Evolutionary conservation across 2,329 filamentous ascomycete species (phyloP).

Genomic region (Sphaerulina musiva): DNA sequence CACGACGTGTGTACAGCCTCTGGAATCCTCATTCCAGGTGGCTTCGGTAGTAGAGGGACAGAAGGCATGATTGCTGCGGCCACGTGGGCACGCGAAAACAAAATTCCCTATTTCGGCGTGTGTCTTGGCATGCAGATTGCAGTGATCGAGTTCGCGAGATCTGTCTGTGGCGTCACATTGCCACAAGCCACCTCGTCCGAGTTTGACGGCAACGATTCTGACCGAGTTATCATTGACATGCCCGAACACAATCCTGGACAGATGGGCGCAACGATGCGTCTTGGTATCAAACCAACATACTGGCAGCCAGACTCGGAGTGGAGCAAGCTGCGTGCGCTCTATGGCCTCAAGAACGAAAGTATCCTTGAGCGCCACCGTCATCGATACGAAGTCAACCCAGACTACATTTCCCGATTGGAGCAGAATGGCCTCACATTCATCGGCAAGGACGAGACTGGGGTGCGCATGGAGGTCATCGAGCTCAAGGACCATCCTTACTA

Average conservation of each 20-base stretch:
- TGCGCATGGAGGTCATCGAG: constrained; percentile 78
- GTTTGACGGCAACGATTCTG: constrained; percentile 52
- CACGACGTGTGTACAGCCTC: constrained; percentile 65
- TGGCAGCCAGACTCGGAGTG: constrained; percentile 73
- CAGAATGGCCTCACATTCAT: constrained; percentile 66
- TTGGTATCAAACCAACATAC: constrained; percentile 65
- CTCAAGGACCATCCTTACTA: constrained; percentile 78
- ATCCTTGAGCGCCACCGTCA: constrained; percentile 73
- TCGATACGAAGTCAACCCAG: constrained; percentile 84
- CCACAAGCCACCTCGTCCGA: constrained; percentile 51
- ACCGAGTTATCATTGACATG: constrained; percentile 83
- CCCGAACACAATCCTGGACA: constrained; percentile 73
- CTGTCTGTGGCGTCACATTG: constrained; percentile 57
- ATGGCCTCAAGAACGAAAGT: constrained; percentile 47
- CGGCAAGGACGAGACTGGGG: constrained; percentile 70
- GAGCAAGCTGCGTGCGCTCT: constrained; percentile 69
- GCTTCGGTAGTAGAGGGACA: constrained; percentile 74
- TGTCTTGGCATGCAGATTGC: constrained; percentile 91
- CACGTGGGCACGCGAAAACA: constrained; percentile 79
- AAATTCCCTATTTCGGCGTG: constrained; percentile 77
- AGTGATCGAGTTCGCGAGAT: constrained; percentile 79
- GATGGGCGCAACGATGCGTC: constrained; percentile 79
- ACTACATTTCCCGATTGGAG: constrained; percentile 62
- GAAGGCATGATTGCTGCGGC: constrained; percentile 85
- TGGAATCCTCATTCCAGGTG: constrained; percentile 64